A percentile compares a stretch with the other conserved stretches of the same genome.
Conservation (phyloP, 1,284 basidiomycete species). For the Psilocybe mexicana region DNA sequence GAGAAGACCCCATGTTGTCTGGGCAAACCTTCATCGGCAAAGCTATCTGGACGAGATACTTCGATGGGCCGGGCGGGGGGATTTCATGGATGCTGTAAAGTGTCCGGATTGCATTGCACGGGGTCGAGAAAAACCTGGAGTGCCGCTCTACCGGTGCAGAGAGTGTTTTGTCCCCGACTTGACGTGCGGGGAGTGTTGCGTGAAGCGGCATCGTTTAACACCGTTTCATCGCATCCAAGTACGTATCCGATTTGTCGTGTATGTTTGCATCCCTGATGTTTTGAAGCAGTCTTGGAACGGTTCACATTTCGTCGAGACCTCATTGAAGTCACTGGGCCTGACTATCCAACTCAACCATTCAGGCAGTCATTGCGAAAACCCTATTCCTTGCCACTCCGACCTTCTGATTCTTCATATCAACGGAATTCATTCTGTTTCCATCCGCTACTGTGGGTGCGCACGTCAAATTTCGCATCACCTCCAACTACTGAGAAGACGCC, state of each 20-base stretch:
- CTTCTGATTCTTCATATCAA: constrained; percentile 5
- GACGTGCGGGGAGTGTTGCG: neutral
- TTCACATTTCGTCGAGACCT: neutral
- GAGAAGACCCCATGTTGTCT: constrained; percentile 13
- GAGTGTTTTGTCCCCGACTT: constrained; percentile 10
- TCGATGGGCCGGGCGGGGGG: neutral
- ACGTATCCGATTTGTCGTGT: neutral
- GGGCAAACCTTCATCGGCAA: constrained; percentile 7
- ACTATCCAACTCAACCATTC: constrained; percentile 2
- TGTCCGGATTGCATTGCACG: neutral
- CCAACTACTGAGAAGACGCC: constrained; percentile 4
- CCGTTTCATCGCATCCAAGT: constrained; percentile 4
- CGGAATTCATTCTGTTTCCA: constrained; percentile 3
- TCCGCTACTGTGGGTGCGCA: constrained; percentile 6
- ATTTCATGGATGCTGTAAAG: neutral
- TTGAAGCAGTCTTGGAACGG: neutral
- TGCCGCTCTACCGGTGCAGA: constrained; percentile 1
- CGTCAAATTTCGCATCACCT: neutral
- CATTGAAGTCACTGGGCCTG: neutral
- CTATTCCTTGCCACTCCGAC: neutral
- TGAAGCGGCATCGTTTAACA: neutral
- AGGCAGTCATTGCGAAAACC: constrained; percentile 4
- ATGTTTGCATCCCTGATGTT: neutral
- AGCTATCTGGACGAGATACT: constrained; percentile 5
- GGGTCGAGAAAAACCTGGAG: neutral